These are phyloP conservation scores for Cicer pinnatifidum DNA, from an alignment of 306 rosid genomes.

Conservation along the genomic window DNA sequence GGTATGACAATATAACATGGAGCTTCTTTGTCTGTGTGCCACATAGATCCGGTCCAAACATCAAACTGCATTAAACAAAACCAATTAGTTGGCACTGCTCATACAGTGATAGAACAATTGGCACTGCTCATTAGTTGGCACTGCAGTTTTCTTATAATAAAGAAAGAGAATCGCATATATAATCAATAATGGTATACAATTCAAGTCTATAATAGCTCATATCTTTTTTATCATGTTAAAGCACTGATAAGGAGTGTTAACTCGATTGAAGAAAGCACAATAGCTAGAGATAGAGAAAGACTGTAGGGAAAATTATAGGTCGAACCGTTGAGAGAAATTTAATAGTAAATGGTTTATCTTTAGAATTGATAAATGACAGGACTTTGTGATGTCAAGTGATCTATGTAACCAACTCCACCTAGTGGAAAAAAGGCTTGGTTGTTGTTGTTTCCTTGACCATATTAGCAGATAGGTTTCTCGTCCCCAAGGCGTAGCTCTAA, in stretches of 20 bases:
- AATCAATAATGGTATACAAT: neutral
- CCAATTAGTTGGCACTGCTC: slow-evolving; percentile 32
- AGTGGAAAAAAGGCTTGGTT: neutral
- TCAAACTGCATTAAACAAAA: slow-evolving; percentile 64
- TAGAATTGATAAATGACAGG: neutral
- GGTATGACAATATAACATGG: slow-evolving; percentile 88
- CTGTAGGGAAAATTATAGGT: neutral
- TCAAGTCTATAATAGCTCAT: slow-evolving; percentile 9
- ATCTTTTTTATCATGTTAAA: neutral
- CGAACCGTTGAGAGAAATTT: neutral
- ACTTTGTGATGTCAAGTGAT: neutral
- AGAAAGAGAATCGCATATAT: neutral
- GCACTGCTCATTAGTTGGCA: slow-evolving; percentile 21
- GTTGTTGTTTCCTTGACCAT: slow-evolving; percentile 3
- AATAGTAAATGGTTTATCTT: neutral
- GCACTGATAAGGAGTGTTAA: neutral
- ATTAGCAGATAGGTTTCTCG: neutral
- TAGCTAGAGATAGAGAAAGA: neutral
- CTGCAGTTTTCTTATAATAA: neutral
- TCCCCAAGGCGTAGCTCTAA: neutral
- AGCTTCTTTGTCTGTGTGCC: slow-evolving; percentile 93
- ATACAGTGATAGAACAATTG: slow-evolving; percentile 7
- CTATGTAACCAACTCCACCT: neutral
- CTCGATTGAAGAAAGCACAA: no score
- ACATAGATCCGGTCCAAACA: slow-evolving; percentile 97